These are phyloP conservation scores for Fusarium veterinarium DNA, from an alignment of 2,329 filamentous ascomycete genomes.

Conservation along the genomic window DNA sequence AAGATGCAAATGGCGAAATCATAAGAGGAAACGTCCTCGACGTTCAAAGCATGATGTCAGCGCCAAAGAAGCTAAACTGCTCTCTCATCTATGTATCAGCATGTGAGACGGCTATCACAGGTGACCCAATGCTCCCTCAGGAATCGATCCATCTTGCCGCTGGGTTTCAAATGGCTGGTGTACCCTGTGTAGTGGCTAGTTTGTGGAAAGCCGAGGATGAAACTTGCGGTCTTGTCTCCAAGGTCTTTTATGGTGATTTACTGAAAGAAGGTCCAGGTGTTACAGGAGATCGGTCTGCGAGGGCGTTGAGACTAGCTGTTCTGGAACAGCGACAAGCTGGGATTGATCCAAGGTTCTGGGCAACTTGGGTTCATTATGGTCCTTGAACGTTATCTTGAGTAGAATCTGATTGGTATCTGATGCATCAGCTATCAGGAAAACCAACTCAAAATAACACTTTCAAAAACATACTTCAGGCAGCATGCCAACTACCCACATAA, in stretches of 20 bases:
- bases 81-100: neutral
- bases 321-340: neutral
- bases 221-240: neutral
- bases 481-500: neutral
- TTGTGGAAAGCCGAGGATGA: neutral
- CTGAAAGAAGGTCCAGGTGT: neutral
- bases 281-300: neutral
- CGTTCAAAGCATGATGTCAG: neutral
- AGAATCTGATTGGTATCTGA: neutral
- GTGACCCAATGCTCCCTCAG: neutral
- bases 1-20: neutral
- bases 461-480: neutral
- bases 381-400: neutral
- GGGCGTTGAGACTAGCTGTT: neutral
- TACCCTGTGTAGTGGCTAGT: neutral
- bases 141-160: neutral
- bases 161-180: neutral
- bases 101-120: neutral
- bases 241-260: neutral
- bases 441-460: neutral
- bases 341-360: neutral
- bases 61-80: neutral
- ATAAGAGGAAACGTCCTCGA: neutral
- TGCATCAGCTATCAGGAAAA: fast-evolving
- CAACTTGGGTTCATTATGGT: neutral